Conservation (phyloP, 768 basidiomycete species). For the Cystofilobasidium bisporidii region DNA sequence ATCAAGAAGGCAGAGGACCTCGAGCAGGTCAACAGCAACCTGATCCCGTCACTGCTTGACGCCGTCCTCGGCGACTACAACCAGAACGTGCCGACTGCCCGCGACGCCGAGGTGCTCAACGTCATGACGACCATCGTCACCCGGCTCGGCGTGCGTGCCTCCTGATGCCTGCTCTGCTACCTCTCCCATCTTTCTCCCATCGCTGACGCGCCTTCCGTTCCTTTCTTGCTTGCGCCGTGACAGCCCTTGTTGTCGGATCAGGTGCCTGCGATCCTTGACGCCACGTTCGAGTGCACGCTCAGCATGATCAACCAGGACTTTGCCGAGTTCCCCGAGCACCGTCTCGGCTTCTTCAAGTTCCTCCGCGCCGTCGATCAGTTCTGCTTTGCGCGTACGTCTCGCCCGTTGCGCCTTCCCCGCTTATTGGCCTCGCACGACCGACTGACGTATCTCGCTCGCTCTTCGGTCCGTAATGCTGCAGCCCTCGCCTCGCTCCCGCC, state of each 20-base stretch:
- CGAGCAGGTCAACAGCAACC: conserved; percentile 78
- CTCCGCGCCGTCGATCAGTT: conserved; percentile 81
- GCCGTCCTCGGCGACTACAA: conserved; percentile 97
- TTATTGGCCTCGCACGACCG: too few species aligned
- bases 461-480: conserved; percentile 31
- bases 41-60: conserved; percentile 90
- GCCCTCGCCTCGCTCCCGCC: conserved; percentile 81
- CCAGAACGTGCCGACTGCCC: conserved; percentile 80
- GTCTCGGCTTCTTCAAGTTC: conserved; percentile 92
- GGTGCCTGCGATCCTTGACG: conserved; percentile 88
- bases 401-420: too few species aligned
- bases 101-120: conserved; percentile 94
- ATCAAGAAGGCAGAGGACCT: conserved; percentile 95
- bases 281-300: conserved; percentile 92
- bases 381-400: conserved; percentile 78
- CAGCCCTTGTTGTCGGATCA: conserved; percentile 81
- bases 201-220: too few species aligned
- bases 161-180: not conserved
- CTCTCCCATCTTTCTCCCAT: too few species aligned
- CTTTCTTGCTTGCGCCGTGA: too few species aligned
- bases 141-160: conserved; percentile 68
- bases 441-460: not conserved
- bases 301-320: conserved; percentile 99
- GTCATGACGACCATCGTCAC: conserved; percentile 91
- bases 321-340: conserved; percentile 95